Percentiles rank a stretch among this genome's conserved stretches.
Conservation (phyloP, 1,139 yeast genomes). For the Blastobotrys aristatus region DNA sequence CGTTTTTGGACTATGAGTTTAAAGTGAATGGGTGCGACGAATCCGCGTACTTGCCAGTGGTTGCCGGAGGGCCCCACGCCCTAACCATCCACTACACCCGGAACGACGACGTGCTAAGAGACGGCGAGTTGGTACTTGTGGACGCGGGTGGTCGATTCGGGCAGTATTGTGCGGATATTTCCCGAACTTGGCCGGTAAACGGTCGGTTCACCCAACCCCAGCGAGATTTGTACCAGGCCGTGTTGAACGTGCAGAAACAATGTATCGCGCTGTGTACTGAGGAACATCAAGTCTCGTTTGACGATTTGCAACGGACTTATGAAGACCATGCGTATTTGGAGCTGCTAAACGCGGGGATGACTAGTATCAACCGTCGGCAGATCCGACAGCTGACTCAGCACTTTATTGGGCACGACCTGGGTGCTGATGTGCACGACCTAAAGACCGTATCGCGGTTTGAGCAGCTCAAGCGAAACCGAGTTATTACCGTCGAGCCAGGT, state of each 20-base stretch:
- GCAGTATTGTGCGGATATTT: conserved; percentile 93
- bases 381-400: conserved; percentile 70
- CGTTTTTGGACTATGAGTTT: conserved; percentile 80
- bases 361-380: conserved; percentile 24
- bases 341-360: conserved; percentile 67
- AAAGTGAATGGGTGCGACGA: conserved; percentile 83
- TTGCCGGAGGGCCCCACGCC: conserved; percentile 87
- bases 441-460: conserved; percentile 47
- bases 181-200: conserved; percentile 92
- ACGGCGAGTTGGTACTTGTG: conserved; percentile 79
- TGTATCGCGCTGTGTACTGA: conserved; percentile 68
- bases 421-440: conserved; percentile 87
- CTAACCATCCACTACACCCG: conserved; percentile 86
- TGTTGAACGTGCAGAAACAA: conserved; percentile 71
- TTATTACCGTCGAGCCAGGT: conserved; percentile 93
- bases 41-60: conserved; percentile 91
- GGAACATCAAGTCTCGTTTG: conserved; percentile 49
- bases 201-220: conserved; percentile 72
- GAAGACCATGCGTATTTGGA: conserved; percentile 56
- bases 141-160: conserved; percentile 96
- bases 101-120: conserved; percentile 70
- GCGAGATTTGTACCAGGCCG: conserved; percentile 81
- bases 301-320: conserved; percentile 72
- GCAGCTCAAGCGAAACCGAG: conserved; percentile 37
- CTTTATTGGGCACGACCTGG: conserved; percentile 91